phyloP scores from a whole-genome alignment of 2,329 filamentous ascomycete species.

The Fusarium sp. region DNA sequence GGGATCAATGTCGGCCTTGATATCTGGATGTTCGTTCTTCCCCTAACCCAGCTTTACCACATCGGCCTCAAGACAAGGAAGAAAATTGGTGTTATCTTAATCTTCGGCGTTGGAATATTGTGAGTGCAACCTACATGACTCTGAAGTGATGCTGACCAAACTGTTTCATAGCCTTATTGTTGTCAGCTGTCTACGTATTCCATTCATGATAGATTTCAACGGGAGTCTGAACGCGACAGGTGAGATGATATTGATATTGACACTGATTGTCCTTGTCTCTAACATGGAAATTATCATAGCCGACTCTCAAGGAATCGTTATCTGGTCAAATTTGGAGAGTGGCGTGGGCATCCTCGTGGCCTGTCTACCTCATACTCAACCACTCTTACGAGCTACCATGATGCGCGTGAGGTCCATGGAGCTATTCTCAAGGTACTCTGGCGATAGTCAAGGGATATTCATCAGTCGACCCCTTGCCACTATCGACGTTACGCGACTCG shows the following conservation, averaged over 20 bases:
- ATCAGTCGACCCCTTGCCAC: background rate
- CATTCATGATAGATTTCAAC: background rate
- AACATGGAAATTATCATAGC: background rate
- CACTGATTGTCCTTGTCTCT: background rate
- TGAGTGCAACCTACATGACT: fast-evolving
- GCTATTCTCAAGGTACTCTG: too few species aligned
- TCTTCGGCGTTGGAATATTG: slow-evolving; percentile 12
- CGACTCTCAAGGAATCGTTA: slow-evolving; percentile 1
- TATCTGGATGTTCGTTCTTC: slow-evolving; percentile 18
- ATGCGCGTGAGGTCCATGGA: background rate
- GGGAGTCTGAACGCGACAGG: slow-evolving; percentile 4
- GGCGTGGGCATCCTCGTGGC: slow-evolving; percentile 16
- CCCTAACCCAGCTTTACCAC: background rate
- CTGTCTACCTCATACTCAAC: slow-evolving; percentile 8
- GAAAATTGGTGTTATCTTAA: slow-evolving; percentile 7
- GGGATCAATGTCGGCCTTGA: background rate
- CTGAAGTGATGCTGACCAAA: background rate
- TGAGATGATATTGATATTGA: background rate
- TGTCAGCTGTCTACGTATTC: slow-evolving; percentile 6
- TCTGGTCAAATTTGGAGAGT: slow-evolving; percentile 15
- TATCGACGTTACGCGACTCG: background rate
- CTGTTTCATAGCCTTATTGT: background rate
- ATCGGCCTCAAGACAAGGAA: background rate
- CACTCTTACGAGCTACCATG: background rate
- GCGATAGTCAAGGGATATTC: background rate